A percentile compares a stretch with the other conserved stretches of the same genome.
These are phyloP conservation scores for Paecilomyces sp. DNA, from an alignment of 2,329 filamentous ascomycete species.

Conservation along the genomic window DNA sequence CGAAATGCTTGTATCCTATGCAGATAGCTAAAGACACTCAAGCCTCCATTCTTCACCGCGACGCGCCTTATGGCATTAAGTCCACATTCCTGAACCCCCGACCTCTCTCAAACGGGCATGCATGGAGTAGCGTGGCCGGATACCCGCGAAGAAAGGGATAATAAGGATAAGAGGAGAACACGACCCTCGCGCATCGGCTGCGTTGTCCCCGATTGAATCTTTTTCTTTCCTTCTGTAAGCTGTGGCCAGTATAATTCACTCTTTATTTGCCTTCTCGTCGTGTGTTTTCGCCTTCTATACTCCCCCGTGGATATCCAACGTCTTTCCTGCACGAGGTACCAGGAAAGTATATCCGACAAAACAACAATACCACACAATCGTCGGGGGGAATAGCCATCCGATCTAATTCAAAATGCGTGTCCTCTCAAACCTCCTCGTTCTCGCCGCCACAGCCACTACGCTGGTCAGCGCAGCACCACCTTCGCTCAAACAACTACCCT, in stretches of 20 bases:
- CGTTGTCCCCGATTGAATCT: not conserved
- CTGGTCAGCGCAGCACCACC: slow-evolving; percentile 2
- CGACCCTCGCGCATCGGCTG: not conserved
- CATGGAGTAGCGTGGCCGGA: not conserved
- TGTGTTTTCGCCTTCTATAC: not conserved
- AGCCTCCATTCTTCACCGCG: not conserved
- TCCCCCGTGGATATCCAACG: not conserved
- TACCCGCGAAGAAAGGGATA: not conserved
- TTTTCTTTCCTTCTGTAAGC: not conserved
- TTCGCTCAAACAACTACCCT: not conserved
- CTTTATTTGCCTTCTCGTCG: not conserved
- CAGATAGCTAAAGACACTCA: not conserved
- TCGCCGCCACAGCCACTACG: not conserved
- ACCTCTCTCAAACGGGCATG: not conserved
- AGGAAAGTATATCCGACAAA: not conserved
- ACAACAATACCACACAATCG: too few relatives aligned
- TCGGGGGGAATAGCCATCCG: too few relatives aligned
- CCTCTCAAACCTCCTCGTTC: slow-evolving; percentile 1
- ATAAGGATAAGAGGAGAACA: not conserved
- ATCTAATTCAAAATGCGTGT: slow-evolving; percentile 2
- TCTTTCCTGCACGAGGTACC: not conserved
- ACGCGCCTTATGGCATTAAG: not conserved
- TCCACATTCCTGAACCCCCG: not conserved
- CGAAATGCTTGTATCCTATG: too few relatives aligned
- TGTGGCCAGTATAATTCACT: not conserved